phyloP scores from a whole-genome alignment of 768 basidiomycete genomes.

The Boletus rufocinnamomeus region DNA sequence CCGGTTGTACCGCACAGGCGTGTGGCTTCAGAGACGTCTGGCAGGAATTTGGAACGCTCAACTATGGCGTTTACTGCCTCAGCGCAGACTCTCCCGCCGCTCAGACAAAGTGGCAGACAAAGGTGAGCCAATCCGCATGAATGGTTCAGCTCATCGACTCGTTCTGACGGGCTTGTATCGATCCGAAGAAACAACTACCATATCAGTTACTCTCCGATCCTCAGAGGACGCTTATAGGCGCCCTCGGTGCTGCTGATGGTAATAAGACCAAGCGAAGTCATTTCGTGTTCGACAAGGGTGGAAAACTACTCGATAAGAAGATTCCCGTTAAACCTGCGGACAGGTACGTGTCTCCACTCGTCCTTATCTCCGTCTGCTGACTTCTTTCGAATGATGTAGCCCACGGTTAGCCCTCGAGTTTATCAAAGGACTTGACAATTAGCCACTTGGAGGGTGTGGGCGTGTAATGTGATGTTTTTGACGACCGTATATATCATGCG shows the following conservation, averaged over 20 bases:
- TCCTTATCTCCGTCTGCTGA: background rate
- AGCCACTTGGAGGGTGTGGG: background rate
- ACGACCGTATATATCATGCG: slow-evolving; percentile 8
- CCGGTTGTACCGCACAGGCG: slow-evolving; percentile 91
- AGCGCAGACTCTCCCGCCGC: slow-evolving; percentile 76
- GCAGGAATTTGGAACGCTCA: slow-evolving; percentile 64
- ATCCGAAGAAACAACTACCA: slow-evolving; percentile 71
- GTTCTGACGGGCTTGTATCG: slow-evolving; percentile 8
- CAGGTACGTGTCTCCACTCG: slow-evolving; percentile 48
- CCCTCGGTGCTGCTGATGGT: slow-evolving; percentile 77
- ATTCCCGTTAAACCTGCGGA: slow-evolving; percentile 86
- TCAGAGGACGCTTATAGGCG: slow-evolving; percentile 74
- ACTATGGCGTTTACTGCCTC: slow-evolving; percentile 79
- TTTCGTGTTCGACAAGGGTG: slow-evolving; percentile 91
- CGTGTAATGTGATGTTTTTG: background rate
- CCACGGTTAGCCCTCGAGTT: slow-evolving; percentile 67
- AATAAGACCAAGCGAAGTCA: slow-evolving; percentile 90
- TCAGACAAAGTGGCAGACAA: slow-evolving; percentile 84
- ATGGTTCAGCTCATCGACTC: background rate
- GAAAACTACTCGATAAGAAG: slow-evolving; percentile 82
- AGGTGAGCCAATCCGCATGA: slow-evolving; percentile 46
- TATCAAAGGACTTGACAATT: slow-evolving; percentile 48
- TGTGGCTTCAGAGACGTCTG: slow-evolving; percentile 89
- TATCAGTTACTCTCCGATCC: slow-evolving; percentile 90
- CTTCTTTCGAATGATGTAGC: slow-evolving; percentile 36